Evolutionary conservation across 176 grass and related monocot species (phyloP).

Genomic region (Melocanna baccifera): DNA sequence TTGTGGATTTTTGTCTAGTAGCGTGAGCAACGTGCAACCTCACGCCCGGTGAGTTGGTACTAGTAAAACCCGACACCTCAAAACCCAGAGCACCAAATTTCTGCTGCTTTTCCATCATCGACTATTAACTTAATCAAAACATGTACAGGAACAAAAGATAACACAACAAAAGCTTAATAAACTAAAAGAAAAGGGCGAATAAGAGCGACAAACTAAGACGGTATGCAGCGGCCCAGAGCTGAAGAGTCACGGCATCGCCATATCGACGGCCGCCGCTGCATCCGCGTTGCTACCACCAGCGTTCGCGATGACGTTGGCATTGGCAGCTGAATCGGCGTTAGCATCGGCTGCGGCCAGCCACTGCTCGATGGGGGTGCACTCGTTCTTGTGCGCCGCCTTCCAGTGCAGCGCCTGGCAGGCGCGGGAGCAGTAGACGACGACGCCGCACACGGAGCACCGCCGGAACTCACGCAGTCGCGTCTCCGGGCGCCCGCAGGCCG

Average conservation of each 20-base stretch:
- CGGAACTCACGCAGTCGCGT: slow-evolving; percentile 69
- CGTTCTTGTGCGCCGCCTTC: slow-evolving; percentile 61
- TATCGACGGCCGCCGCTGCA: not conserved
- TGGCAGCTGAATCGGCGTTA: not conserved
- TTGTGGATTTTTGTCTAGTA: no score
- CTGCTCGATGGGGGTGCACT: slow-evolving; percentile 49
- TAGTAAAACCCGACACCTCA: not conserved
- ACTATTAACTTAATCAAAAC: not conserved
- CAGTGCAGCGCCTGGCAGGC: slow-evolving; percentile 83
- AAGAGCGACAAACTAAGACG: not conserved
- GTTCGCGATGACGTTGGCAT: no score
- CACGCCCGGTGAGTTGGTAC: not conserved
- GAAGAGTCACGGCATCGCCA: not conserved
- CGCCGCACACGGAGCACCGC: slow-evolving; percentile 65
- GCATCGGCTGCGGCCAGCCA: slow-evolving; percentile 33
- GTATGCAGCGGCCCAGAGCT: not conserved
- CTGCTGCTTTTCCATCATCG: not conserved
- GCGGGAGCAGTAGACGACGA: slow-evolving; percentile 71
- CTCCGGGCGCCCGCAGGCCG: slow-evolving; percentile 56
- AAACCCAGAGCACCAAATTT: not conserved
- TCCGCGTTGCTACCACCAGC: not conserved
- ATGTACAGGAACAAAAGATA: not conserved
- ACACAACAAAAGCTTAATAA: not conserved
- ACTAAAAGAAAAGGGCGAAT: not conserved
- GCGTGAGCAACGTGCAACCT: no score